Conservation (phyloP, 139 green algal species). For the Picochlorum sp. region DNA sequence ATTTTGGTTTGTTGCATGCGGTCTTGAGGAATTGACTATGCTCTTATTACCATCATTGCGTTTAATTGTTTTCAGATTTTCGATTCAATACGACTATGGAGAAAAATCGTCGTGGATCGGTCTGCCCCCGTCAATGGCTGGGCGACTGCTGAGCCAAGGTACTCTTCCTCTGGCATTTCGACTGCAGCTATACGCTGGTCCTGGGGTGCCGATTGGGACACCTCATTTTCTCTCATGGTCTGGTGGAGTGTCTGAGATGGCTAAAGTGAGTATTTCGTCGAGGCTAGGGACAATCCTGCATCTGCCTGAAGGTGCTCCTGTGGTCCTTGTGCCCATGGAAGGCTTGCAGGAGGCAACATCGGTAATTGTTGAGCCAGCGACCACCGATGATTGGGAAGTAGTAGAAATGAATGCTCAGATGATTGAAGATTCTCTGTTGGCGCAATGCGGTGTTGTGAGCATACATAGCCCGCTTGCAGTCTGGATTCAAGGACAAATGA, state of each 20-base stretch:
- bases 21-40: too few species aligned
- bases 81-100: neutral
- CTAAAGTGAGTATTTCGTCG: neutral
- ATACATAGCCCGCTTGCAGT: constrained; percentile 49
- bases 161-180: neutral
- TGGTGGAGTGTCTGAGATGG: neutral
- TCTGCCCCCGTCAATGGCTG: neutral
- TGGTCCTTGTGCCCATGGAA: neutral
- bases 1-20: too few species aligned
- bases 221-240: neutral
- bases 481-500: constrained; percentile 35
- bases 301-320: neutral
- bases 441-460: constrained; percentile 49
- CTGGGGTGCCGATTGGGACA: neutral
- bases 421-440: constrained; percentile 64
- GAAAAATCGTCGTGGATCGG: neutral
- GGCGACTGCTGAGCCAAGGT: neutral
- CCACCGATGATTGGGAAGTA: constrained; percentile 74
- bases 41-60: too few species aligned
- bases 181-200: neutral
- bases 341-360: constrained; percentile 21
- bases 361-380: constrained; percentile 46
- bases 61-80: too few species aligned
- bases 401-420: constrained; percentile 63
- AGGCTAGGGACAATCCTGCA: neutral